A percentile compares a stretch with the other conserved stretches of the same genome.
Conservation (phyloP, 2,329 filamentous ascomycete species). For the Fusarium drepaniforme region DNA sequence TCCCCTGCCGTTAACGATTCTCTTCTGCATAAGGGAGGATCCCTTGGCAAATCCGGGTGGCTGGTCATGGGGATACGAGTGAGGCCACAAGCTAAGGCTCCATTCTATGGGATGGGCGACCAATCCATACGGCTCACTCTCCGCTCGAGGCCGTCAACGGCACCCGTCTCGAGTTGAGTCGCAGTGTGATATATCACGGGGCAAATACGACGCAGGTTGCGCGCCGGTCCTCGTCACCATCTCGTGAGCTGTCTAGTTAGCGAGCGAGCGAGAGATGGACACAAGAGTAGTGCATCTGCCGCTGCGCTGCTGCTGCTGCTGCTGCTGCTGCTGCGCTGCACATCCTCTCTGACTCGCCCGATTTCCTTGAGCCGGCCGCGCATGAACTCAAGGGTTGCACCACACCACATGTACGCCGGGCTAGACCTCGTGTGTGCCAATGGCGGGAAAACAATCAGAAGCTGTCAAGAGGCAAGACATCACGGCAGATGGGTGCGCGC, state of each 20-base stretch:
- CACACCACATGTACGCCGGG: constrained; percentile 27
- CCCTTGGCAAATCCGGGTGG: constrained; percentile 18
- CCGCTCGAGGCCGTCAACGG: constrained; percentile 5
- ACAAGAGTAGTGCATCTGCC: constrained; percentile 20
- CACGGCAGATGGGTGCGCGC: constrained; percentile 30
- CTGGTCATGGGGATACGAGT: constrained; percentile 28
- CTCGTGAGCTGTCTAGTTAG: not conserved
- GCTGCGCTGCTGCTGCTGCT: not conserved
- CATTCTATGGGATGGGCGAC: not conserved
- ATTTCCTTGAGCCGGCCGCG: constrained; percentile 19
- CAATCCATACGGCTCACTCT: not conserved
- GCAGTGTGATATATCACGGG: constrained; percentile 13
- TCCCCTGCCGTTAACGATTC: constrained; percentile 21
- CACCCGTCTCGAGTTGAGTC: constrained; percentile 16
- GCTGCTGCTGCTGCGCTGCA: not conserved
- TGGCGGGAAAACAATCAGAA: constrained; percentile 10
- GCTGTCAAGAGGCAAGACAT: constrained; percentile 31
- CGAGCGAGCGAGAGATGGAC: not conserved
- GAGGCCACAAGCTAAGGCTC: not conserved
- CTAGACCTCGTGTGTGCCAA: constrained; percentile 17
- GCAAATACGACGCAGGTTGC: constrained; percentile 17
- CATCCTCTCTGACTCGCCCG: constrained; percentile 18
- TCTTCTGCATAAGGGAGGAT: constrained; percentile 33
- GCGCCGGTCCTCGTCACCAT: not conserved
- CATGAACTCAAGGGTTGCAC: constrained; percentile 38